Percentiles rank a stretch among this genome's conserved stretches.
These are phyloP conservation scores for Beta corolliflora DNA, from an alignment of 179 eudicot species.

Conservation along the genomic window DNA sequence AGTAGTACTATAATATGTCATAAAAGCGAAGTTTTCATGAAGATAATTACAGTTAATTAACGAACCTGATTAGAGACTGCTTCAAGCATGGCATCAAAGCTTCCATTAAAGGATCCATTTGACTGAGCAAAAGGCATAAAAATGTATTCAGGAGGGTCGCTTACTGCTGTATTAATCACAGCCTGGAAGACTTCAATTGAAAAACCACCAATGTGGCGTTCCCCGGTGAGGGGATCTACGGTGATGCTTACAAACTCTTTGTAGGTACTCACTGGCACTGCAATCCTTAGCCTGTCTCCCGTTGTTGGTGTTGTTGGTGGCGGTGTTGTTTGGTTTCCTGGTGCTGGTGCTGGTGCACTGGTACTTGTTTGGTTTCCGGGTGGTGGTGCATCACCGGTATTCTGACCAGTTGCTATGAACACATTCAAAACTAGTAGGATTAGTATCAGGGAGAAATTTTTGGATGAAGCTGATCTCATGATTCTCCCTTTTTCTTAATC, in stretches of 20 bases:
- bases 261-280: slow-evolving; percentile 31
- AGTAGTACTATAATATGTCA: too few relatives aligned
- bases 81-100: slow-evolving; percentile 32
- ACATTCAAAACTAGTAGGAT: slow-evolving; percentile 9
- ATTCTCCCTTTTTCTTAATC: neutral
- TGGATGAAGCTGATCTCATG: neutral
- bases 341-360: neutral
- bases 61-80: slow-evolving; percentile 30
- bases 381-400: slow-evolving; percentile 8
- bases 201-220: slow-evolving; percentile 20
- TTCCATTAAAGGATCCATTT: slow-evolving; percentile 35
- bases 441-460: neutral
- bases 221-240: slow-evolving; percentile 8
- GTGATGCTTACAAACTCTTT: slow-evolving; percentile 24
- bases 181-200: slow-evolving; percentile 34
- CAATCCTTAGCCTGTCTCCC: slow-evolving; percentile 18
- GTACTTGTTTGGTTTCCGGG: slow-evolving; percentile 14
- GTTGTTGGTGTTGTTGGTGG: neutral
- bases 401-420: slow-evolving; percentile 11
- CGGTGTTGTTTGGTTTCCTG: slow-evolving; percentile 8
- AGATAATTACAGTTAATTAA: neutral
- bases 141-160: neutral
- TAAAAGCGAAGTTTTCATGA: too few relatives aligned
- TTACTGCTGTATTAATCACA: slow-evolving; percentile 23
- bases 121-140: slow-evolving; percentile 29